Conservation (phyloP, 352 stramenopile genomes). For the Phytophthora melonis region DNA sequence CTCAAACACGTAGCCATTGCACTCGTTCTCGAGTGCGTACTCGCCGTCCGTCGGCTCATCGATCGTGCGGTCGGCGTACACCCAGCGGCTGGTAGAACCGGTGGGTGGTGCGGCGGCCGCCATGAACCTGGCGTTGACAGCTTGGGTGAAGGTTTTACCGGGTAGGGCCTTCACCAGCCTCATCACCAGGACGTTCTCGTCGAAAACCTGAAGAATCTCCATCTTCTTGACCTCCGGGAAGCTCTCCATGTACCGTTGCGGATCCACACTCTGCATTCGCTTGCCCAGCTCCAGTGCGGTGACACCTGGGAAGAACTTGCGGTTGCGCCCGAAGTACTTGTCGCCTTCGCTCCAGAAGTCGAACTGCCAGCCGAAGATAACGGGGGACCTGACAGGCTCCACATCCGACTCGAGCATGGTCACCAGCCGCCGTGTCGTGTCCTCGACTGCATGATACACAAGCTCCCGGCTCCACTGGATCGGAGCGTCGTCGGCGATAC, state of each 20-base stretch:
- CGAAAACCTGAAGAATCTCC: slow-evolving; percentile 51
- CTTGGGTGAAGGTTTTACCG: slow-evolving; percentile 55
- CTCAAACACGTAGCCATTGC: slow-evolving; percentile 76
- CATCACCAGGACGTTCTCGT: slow-evolving; percentile 64
- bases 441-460: slow-evolving; percentile 41
- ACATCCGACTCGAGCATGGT: slow-evolving; percentile 50
- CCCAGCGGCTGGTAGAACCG: slow-evolving; percentile 57
- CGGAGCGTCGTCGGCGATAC: slow-evolving; percentile 24
- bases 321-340: slow-evolving; percentile 63
- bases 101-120: slow-evolving; percentile 48
- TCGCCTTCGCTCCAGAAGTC: slow-evolving; percentile 64
- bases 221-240: slow-evolving; percentile 73
- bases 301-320: slow-evolving; percentile 72
- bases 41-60: slow-evolving; percentile 47
- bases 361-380: slow-evolving; percentile 74
- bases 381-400: slow-evolving; percentile 47
- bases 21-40: slow-evolving; percentile 67
- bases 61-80: slow-evolving; percentile 62
- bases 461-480: slow-evolving; percentile 41
- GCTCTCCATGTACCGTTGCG: slow-evolving; percentile 65
- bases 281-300: slow-evolving; percentile 61
- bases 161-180: slow-evolving; percentile 64
- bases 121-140: slow-evolving; percentile 59
- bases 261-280: slow-evolving; percentile 63
- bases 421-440: slow-evolving; percentile 55